Evolutionary conservation across 2,329 filamentous ascomycete species (phyloP).

Genomic region (Penicillium hordei): DNA sequence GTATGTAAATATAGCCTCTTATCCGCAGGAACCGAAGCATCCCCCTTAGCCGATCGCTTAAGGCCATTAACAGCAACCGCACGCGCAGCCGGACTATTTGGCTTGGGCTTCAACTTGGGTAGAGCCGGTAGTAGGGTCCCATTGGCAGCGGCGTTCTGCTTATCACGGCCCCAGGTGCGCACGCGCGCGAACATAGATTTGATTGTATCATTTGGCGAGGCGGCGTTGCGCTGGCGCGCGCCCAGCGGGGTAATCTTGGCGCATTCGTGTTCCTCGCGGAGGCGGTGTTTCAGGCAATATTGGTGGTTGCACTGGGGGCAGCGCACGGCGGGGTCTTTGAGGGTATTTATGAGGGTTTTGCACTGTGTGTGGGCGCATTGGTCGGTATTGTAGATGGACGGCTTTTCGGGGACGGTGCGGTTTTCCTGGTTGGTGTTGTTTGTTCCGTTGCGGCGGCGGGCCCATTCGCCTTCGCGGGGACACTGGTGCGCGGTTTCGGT

Average conservation of each 20-base stretch:
- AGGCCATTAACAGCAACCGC: conserved; percentile 71
- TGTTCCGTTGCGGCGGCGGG: conserved; percentile 45
- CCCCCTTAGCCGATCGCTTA: conserved; percentile 87
- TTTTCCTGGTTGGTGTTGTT: conserved; percentile 24
- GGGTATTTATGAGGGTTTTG: conserved; percentile 55
- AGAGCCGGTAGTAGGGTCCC: conserved; percentile 55
- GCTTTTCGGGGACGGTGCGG: conserved; percentile 45
- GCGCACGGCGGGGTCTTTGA: conserved; percentile 51
- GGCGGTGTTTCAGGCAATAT: conserved; percentile 54
- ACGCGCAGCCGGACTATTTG: conserved; percentile 57
- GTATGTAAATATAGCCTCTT: conserved; percentile 90
- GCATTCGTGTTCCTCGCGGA: conserved; percentile 77
- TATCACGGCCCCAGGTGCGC: conserved; percentile 75
- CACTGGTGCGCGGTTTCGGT: conserved; percentile 78
- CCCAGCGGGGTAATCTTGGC: conserved; percentile 65
- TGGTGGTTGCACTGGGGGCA: conserved; percentile 51
- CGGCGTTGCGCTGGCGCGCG: conserved; percentile 45
- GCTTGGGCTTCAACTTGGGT: conserved; percentile 58
- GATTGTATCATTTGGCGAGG: conserved; percentile 61
- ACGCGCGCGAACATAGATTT: conserved; percentile 73
- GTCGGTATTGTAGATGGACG: conserved; percentile 56
- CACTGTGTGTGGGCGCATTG: conserved; percentile 52
- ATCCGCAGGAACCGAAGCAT: conserved; percentile 73
- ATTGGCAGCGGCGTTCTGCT: conserved; percentile 64
- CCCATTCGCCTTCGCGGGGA: conserved; percentile 61